A percentile compares a stretch with the other conserved stretches of the same genome.
These are phyloP conservation scores for Peronospora belbahrii DNA, from an alignment of 352 stramenopile genomes.

Conservation along the genomic window DNA sequence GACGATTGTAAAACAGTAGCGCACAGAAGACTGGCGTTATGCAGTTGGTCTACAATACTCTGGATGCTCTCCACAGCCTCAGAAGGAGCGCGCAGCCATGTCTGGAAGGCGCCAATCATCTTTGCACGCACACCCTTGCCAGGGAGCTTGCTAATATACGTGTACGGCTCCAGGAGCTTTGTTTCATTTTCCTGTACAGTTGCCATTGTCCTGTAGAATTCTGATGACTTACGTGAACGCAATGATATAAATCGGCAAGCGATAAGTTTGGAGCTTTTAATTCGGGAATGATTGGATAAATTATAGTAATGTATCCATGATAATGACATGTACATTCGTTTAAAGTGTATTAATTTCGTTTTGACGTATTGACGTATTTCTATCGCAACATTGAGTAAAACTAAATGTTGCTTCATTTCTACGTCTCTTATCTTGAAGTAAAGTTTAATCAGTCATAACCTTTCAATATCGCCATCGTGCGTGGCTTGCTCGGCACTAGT, in stretches of 20 bases:
- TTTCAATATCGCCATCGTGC: slow-evolving; percentile 39
- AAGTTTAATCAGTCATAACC: slow-evolving; percentile 16
- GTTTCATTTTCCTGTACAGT: slow-evolving; percentile 31
- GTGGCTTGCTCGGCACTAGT: slow-evolving; percentile 14
- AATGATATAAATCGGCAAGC: not conserved
- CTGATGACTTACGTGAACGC: slow-evolving; percentile 1
- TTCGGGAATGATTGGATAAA: not conserved
- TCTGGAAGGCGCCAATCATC: slow-evolving; percentile 87
- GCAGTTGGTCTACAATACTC: slow-evolving; percentile 91
- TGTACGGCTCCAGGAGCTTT: slow-evolving; percentile 81
- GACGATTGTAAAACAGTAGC: slow-evolving; percentile 11
- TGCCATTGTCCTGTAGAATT: slow-evolving; percentile 12
- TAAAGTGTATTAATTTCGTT: not conserved
- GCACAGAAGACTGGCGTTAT: slow-evolving; percentile 92
- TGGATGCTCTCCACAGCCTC: slow-evolving; percentile 79
- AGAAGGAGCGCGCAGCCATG: slow-evolving; percentile 56
- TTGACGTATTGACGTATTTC: not conserved
- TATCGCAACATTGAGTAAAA: not conserved
- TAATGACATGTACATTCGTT: not conserved
- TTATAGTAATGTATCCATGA: not conserved
- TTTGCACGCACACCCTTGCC: slow-evolving; percentile 86
- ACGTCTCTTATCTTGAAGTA: not conserved
- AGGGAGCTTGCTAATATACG: slow-evolving; percentile 79
- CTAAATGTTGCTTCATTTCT: not conserved
- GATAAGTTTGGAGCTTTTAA: too few species aligned